These are phyloP conservation scores for Cucurbita argyrosperma DNA, from an alignment of 306 rosid genomes.

Conservation along the genomic window DNA sequence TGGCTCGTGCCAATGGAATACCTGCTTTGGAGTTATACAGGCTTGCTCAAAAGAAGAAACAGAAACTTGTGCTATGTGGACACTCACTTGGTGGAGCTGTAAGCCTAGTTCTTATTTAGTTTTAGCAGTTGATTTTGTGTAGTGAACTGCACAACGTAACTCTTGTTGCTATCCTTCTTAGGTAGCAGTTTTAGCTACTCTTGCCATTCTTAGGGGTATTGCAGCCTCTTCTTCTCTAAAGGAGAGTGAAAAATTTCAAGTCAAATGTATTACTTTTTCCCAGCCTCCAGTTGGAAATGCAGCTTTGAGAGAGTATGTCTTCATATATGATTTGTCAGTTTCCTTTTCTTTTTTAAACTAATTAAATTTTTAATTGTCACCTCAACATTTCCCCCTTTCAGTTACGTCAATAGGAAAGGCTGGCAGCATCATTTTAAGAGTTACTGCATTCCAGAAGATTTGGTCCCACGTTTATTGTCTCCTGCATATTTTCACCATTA, in stretches of 20 bases:
- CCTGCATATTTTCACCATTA: conserved; percentile 97
- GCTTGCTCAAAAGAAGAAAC: conserved; percentile 90
- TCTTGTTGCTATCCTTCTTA: conserved; percentile 21
- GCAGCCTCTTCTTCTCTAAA: conserved; percentile 80
- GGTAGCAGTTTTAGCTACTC: conserved; percentile 95
- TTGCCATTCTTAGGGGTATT: conserved; percentile 92
- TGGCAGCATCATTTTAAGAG: conserved; percentile 95
- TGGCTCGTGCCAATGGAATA: conserved; percentile 98
- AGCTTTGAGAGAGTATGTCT: conserved; percentile 83
- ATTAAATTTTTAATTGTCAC: not conserved
- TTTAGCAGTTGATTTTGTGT: not conserved
- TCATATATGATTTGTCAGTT: conserved; percentile 5
- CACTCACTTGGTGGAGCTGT: conserved; percentile 99
- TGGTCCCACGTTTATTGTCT: conserved; percentile 84
- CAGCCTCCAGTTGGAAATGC: conserved; percentile 99
- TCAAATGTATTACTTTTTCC: conserved; percentile 89
- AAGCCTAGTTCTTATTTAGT: conserved; percentile 20
- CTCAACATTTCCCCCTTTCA: conserved; percentile 18
- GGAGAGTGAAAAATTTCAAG: conserved; percentile 54
- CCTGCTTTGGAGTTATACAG: conserved; percentile 91
- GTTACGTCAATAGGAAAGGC: conserved; percentile 80
- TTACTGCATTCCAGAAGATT: conserved; percentile 94
- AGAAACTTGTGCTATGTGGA: conserved; percentile 87
- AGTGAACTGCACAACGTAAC: not conserved
- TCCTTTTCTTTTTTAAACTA: not conserved